phyloP scores from a whole-genome alignment of 257 asterid species.

The Galeopsis tetrahit region DNA sequence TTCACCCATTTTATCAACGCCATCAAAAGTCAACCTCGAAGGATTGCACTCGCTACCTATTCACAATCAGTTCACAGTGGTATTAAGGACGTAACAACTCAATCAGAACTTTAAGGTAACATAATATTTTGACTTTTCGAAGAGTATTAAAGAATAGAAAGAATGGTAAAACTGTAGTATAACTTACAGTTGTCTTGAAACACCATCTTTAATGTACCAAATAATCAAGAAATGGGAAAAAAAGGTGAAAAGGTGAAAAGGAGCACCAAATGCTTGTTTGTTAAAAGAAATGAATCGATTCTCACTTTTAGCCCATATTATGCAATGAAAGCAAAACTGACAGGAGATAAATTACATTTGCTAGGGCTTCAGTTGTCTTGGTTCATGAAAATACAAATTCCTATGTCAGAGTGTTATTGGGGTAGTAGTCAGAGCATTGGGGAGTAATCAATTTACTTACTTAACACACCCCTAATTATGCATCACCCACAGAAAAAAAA shows the following conservation, averaged over 20 bases:
- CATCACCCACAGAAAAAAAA: not conserved
- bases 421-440: conserved; percentile 5
- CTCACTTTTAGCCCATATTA: conserved; percentile 4
- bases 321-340: not conserved
- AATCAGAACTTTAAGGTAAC: conserved; percentile 4
- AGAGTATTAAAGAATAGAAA: not conserved
- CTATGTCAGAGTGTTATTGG: not conserved
- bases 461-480: not conserved
- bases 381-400: not conserved
- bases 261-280: not conserved
- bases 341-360: not conserved
- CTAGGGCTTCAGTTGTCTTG: not conserved
- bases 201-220: not conserved
- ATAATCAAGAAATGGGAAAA: not conserved
- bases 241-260: not conserved
- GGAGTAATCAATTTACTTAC: conserved; percentile 9
- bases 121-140: not conserved
- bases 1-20: conserved; percentile 93
- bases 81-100: conserved; percentile 12
- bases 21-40: conserved; percentile 85
- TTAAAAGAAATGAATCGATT: not conserved
- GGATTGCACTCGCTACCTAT: conserved; percentile 88
- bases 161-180: conserved; percentile 1
- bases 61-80: conserved; percentile 29
- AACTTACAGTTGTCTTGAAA: not conserved